These are phyloP conservation scores for Cenchrus fungigraminus DNA, from an alignment of 176 grass and related monocot genomes.

Conservation along the genomic window DNA sequence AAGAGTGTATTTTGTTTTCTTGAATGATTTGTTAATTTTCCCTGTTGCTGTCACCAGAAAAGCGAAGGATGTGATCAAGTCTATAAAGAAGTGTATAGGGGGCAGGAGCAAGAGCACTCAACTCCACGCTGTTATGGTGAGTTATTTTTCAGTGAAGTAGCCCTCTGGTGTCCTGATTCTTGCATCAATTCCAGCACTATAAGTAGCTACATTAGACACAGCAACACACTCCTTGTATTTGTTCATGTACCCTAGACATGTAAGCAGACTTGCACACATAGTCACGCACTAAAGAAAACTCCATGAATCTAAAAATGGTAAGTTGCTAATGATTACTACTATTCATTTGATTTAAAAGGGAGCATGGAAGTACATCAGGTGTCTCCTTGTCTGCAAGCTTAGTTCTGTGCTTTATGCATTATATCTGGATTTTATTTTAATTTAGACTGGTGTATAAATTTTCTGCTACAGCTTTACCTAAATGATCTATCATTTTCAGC, in stretches of 20 bases:
- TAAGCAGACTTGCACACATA: constrained; percentile 1
- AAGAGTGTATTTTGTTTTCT: constrained; percentile 28
- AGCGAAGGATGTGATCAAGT: constrained; percentile 90
- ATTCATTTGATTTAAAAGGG: constrained; percentile 1
- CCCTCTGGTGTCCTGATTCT: constrained; percentile 1
- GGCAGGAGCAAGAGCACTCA: constrained; percentile 77
- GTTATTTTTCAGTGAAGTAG: constrained; percentile 27
- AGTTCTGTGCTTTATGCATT: constrained; percentile 11
- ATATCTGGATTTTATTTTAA: neutral
- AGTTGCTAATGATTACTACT: neutral
- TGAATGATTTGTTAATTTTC: constrained; percentile 17
- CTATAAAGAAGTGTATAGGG: constrained; percentile 82
- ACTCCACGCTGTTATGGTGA: constrained; percentile 91
- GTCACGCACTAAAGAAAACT: neutral
- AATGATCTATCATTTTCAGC: constrained; percentile 15
- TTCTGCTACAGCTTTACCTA: neutral
- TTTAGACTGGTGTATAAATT: neutral
- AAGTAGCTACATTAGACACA: constrained; percentile 5
- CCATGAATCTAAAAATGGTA: neutral
- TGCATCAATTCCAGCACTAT: neutral
- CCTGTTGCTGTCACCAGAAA: constrained; percentile 64
- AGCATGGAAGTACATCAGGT: constrained; percentile 5
- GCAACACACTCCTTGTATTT: neutral
- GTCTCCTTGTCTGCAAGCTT: constrained; percentile 8
- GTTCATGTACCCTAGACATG: neutral